Evolutionary conservation across 192 early-diverging fungal species (phyloP).

Genomic region (Coemansia sp.): DNA sequence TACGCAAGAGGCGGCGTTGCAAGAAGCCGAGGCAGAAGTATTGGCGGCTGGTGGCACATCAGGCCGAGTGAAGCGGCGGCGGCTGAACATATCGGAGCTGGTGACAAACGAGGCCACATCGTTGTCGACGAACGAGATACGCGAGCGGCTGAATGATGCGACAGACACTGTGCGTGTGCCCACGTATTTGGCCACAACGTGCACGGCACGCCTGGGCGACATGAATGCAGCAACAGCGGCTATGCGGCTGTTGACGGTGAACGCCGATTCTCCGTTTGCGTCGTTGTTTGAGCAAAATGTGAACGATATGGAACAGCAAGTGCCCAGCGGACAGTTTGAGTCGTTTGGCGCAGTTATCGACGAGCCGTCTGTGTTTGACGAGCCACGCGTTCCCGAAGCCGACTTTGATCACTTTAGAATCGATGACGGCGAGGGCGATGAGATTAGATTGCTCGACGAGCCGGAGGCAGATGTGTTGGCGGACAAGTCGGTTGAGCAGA

Average conservation of each 20-base stretch:
- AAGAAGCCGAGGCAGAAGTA: constrained; percentile 46
- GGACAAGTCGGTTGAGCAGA: constrained; percentile 50
- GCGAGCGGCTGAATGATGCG: constrained; percentile 29
- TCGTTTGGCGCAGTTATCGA: neutral
- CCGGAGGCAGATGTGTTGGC: constrained; percentile 31
- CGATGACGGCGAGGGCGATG: constrained; percentile 38
- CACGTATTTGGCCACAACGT: constrained; percentile 37
- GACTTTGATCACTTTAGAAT: constrained; percentile 25
- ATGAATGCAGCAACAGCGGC: constrained; percentile 46
- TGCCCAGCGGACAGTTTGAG: constrained; percentile 6
- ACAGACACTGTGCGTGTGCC: constrained; percentile 47
- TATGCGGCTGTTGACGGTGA: constrained; percentile 25
- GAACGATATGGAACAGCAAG: constrained; percentile 24
- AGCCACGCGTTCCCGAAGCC: constrained; percentile 31
- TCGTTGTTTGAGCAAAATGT: constrained; percentile 25
- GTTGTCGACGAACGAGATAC: constrained; percentile 38
- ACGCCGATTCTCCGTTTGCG: constrained; percentile 27
- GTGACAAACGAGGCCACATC: constrained; percentile 43
- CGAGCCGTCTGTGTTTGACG: neutral
- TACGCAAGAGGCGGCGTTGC: constrained; percentile 48
- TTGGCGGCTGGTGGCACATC: constrained; percentile 18
- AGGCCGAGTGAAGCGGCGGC: constrained; percentile 35
- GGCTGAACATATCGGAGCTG: constrained; percentile 46
- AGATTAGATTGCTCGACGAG: constrained; percentile 32
- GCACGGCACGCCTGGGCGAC: constrained; percentile 31